A percentile compares a stretch with the other conserved stretches of the same genome.
These are phyloP conservation scores for Pezicula carpinea DNA, from an alignment of 2,329 filamentous ascomycete species.

Conservation along the genomic window DNA sequence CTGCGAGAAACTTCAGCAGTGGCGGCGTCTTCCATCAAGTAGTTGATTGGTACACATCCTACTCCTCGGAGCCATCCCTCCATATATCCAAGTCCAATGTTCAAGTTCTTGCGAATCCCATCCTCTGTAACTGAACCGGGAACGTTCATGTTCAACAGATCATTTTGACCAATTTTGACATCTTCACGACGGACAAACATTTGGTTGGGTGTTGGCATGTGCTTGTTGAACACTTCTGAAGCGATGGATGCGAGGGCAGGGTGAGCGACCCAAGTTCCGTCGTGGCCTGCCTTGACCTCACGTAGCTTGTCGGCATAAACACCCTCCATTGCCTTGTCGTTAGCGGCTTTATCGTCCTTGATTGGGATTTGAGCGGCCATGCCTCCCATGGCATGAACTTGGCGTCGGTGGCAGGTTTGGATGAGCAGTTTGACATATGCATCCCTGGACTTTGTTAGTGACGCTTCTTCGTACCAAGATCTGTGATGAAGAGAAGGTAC, in stretches of 20 bases:
- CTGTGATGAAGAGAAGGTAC: not conserved
- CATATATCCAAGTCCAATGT: conserved; percentile 97
- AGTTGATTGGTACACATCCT: conserved; percentile 96
- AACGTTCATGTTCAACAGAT: conserved; percentile 97
- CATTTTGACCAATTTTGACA: conserved; percentile 78
- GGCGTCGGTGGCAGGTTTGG: conserved; percentile 94
- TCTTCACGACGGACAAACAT: conserved; percentile 88
- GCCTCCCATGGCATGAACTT: conserved; percentile 97
- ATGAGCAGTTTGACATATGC: conserved; percentile 95
- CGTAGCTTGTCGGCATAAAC: conserved; percentile 95
- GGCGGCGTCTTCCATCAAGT: conserved; percentile 96
- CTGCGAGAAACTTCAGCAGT: conserved; percentile 93
- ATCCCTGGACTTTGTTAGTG: conserved; percentile 32
- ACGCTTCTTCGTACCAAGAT: conserved; percentile 20
- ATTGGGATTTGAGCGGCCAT: conserved; percentile 99
- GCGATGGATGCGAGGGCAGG: conserved; percentile 86
- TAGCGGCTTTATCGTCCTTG: conserved; percentile 87
- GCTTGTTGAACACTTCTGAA: conserved; percentile 88
- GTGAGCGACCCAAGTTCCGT: conserved; percentile 96
- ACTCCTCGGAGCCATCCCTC: conserved; percentile 95
- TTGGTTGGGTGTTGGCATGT: conserved; percentile 99
- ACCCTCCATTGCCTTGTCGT: conserved; percentile 89
- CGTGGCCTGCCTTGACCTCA: conserved; percentile 91
- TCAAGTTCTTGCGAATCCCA: conserved; percentile 95
- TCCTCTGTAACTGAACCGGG: conserved; percentile 88